These are phyloP conservation scores for Globisporangium takayamanum DNA, from an alignment of 352 stramenopile genomes.

Conservation along the genomic window DNA sequence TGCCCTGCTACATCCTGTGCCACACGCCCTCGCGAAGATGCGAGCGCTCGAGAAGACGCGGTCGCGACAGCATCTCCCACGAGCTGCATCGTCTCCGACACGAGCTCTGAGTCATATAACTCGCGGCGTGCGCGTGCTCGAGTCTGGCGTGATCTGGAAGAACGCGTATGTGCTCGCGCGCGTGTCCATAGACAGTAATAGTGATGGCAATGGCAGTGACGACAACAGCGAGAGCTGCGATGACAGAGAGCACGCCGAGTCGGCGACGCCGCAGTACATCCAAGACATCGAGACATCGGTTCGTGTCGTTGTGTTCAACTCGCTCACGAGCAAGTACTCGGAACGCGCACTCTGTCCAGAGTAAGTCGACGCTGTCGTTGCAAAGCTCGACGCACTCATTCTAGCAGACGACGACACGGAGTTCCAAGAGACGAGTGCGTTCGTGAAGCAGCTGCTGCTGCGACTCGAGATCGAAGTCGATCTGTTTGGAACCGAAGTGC, in stretches of 20 bases:
- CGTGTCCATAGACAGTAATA: slow-evolving; percentile 19
- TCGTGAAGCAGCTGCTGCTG: slow-evolving; percentile 29
- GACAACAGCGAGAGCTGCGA: not conserved
- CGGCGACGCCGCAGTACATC: slow-evolving; percentile 1
- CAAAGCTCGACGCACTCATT: not conserved
- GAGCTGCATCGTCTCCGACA: slow-evolving; percentile 5
- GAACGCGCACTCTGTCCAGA: slow-evolving; percentile 7
- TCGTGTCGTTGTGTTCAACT: slow-evolving; percentile 9
- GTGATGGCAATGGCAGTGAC: not conserved
- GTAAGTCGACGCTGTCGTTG: slow-evolving; percentile 4
- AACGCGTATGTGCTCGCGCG: slow-evolving; percentile 41
- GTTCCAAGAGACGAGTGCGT: slow-evolving; percentile 11
- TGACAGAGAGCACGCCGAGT: not conserved
- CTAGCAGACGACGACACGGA: not conserved
- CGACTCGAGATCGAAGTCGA: slow-evolving; percentile 50
- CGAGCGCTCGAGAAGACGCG: slow-evolving; percentile 7
- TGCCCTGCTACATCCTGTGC: slow-evolving; percentile 5
- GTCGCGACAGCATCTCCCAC: slow-evolving; percentile 16
- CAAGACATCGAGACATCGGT: slow-evolving; percentile 5
- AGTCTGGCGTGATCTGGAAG: slow-evolving; percentile 53
- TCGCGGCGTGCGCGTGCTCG: slow-evolving; percentile 17
- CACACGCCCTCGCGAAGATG: not conserved
- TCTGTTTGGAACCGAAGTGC: slow-evolving; percentile 43
- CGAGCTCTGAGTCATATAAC: slow-evolving; percentile 9
- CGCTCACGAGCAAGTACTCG: slow-evolving; percentile 9